Evolutionary conservation across 306 rosid genomes (phyloP).

Genomic region (Trifolium pratense): DNA sequence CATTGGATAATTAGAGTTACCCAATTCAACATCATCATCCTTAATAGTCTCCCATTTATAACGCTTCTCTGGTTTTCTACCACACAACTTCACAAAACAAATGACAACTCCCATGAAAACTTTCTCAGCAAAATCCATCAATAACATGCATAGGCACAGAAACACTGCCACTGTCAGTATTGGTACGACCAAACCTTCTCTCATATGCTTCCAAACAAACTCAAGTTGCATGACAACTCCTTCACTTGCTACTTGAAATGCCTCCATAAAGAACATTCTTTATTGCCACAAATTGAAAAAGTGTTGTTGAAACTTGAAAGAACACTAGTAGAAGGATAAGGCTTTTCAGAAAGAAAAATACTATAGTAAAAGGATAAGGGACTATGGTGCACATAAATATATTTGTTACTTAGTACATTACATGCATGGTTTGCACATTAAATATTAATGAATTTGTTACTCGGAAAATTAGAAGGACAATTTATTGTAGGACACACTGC

Average conservation of each 20-base stretch:
- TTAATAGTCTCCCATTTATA: background rate
- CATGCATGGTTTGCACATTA: no score
- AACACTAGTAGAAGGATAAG: no score
- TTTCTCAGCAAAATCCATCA: background rate
- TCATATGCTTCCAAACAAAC: constrained; percentile 62
- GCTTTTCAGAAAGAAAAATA: no score
- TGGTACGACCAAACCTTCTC: constrained; percentile 68
- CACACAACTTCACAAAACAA: background rate
- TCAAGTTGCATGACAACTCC: constrained; percentile 59
- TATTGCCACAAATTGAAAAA: background rate
- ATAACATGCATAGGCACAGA: background rate
- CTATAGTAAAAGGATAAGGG: no score
- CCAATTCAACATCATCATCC: background rate
- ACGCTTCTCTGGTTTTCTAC: background rate
- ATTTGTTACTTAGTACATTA: no score
- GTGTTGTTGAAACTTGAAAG: no score
- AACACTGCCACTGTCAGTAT: background rate
- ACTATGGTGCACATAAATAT: no score
- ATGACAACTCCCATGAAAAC: background rate
- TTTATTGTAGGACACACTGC: no score
- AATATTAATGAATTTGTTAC: no score
- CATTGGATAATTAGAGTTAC: background rate
- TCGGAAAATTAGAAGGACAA: no score
- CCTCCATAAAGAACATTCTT: constrained; percentile 49
- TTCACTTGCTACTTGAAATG: constrained; percentile 55